A percentile compares a stretch with the other conserved stretches of the same genome.
These are phyloP conservation scores for Jacaranda mimosifolia DNA, from an alignment of 257 asterid genomes.

Conservation along the genomic window DNA sequence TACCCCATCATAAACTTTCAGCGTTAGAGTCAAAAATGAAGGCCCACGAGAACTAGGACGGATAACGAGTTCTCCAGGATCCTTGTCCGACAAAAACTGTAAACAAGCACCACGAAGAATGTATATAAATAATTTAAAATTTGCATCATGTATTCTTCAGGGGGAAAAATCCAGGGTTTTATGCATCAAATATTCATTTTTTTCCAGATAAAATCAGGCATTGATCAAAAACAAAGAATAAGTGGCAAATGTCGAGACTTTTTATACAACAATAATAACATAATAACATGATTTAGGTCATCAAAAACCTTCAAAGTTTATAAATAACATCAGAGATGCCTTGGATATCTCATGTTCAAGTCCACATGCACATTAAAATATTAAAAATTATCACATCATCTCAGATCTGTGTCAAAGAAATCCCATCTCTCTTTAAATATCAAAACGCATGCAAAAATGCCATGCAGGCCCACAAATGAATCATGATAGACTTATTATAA, in stretches of 20 bases:
- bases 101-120: conserved; percentile 19
- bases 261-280: neutral
- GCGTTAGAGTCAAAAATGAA: conserved; percentile 78
- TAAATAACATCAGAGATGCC: neutral
- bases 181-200: neutral
- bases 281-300: conserved; percentile 11
- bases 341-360: neutral
- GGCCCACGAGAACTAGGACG: conserved; percentile 98
- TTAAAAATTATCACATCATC: conserved; percentile 10
- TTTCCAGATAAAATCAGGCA: conserved; percentile 10
- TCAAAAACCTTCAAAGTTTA: neutral
- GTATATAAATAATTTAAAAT: neutral
- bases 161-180: neutral
- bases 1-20: conserved; percentile 79
- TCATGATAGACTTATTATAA: conserved; percentile 8
- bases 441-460: conserved; percentile 23
- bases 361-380: neutral
- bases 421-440: neutral
- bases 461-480: conserved; percentile 16
- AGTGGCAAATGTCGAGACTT: conserved; percentile 12
- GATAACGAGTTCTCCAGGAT: conserved; percentile 87
- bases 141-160: neutral
- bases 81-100: conserved; percentile 85
- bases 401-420: conserved; percentile 2
- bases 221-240: conserved; percentile 14